Conservation (phyloP, 306 rosid genomes). For the Castanea mollissima region DNA sequence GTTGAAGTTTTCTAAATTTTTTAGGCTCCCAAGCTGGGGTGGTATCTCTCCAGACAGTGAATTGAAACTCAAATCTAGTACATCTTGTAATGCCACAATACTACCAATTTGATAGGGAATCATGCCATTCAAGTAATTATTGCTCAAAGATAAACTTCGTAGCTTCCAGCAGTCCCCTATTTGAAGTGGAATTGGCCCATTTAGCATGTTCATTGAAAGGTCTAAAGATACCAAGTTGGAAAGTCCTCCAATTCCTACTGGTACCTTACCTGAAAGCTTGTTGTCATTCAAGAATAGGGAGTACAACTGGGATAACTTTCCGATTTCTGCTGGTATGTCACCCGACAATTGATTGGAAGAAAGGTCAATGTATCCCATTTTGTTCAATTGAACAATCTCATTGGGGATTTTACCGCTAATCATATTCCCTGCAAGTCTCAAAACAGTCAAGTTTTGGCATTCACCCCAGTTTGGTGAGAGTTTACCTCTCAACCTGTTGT, state of each 20-base stretch:
- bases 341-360: slow-evolving; percentile 2
- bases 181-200: slow-evolving; percentile 21
- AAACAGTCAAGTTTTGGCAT: slow-evolving; percentile 3
- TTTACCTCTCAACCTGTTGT: too few relatives aligned
- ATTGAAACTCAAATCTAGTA: slow-evolving; percentile 32
- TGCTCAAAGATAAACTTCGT: slow-evolving; percentile 16
- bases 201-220: slow-evolving; percentile 29
- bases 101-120: slow-evolving; percentile 28
- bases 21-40: slow-evolving; percentile 14
- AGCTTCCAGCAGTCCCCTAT: slow-evolving; percentile 26
- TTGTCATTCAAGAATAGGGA: slow-evolving; percentile 6
- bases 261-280: slow-evolving; percentile 19
- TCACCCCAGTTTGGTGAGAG: too few relatives aligned
- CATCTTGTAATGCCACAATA: slow-evolving; percentile 14
- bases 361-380: slow-evolving; percentile 21
- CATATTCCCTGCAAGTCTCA: slow-evolving; percentile 17
- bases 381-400: slow-evolving; percentile 14
- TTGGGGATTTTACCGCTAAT: slow-evolving; percentile 7
- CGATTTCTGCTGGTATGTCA: slow-evolving; percentile 18
- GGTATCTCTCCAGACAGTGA: slow-evolving; percentile 24
- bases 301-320: slow-evolving; percentile 15
- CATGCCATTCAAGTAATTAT: slow-evolving; percentile 14
- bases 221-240: slow-evolving; percentile 13
- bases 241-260: slow-evolving; percentile 17
- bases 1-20: slow-evolving; percentile 17